These are phyloP conservation scores for Neospora caninum DNA, from an alignment of 169 alveolate genomes.

Conservation along the genomic window DNA sequence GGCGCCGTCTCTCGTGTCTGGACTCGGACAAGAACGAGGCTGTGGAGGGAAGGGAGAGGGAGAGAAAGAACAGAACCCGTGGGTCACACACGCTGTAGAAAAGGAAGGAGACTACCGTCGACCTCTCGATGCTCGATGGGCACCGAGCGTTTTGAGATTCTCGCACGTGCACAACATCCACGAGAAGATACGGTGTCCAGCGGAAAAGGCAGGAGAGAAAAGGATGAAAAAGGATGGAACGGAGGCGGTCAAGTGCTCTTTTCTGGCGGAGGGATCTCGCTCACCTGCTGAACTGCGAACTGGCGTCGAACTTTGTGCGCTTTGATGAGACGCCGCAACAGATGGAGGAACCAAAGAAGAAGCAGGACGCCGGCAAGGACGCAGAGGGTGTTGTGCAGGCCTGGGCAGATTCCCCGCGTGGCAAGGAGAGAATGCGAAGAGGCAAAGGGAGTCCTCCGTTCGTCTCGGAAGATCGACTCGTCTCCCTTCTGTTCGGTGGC, in stretches of 20 bases:
- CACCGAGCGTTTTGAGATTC: too few relatives aligned
- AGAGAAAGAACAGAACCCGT: too few relatives aligned
- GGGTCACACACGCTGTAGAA: too few relatives aligned
- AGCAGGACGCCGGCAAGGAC: slow-evolving; percentile 1
- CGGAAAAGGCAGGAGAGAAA: neutral
- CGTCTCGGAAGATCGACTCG: neutral
- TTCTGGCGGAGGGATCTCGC: neutral
- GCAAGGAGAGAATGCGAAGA: neutral
- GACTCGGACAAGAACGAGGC: too few relatives aligned
- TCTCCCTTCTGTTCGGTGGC: neutral
- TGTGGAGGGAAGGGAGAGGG: too few relatives aligned
- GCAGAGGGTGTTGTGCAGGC: slow-evolving; percentile 36
- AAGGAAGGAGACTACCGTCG: too few relatives aligned
- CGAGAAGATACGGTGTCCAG: neutral
- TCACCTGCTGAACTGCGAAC: slow-evolving; percentile 18
- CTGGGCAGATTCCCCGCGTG: neutral
- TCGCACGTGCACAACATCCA: neutral
- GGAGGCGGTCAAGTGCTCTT: too few relatives aligned
- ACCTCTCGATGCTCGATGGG: too few relatives aligned
- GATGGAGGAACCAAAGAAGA: slow-evolving; percentile 11
- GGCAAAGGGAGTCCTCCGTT: neutral
- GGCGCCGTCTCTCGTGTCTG: too few relatives aligned
- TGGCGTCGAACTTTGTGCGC: neutral
- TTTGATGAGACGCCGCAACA: neutral
- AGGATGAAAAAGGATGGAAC: neutral